Conservation (phyloP, 75 land plant species). For the Sequoia sempervirens region DNA sequence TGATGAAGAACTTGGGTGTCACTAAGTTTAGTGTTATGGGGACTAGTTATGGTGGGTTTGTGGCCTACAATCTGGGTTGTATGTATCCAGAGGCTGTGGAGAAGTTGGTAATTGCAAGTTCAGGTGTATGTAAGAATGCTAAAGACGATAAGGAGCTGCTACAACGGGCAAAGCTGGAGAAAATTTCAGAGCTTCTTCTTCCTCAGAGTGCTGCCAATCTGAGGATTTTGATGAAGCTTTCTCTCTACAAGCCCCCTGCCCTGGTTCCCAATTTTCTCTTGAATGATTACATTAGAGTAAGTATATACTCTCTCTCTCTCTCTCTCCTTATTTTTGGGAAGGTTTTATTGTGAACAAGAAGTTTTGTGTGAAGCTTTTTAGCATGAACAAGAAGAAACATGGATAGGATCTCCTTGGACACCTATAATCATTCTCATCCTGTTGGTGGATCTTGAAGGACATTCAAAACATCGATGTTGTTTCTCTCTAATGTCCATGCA, state of each 20-base stretch:
- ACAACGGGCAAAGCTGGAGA: constrained; percentile 19
- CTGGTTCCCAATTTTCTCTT: constrained; percentile 28
- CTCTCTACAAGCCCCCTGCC: constrained; percentile 12
- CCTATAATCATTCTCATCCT: not conserved
- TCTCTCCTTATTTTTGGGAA: not conserved
- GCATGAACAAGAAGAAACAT: not conserved
- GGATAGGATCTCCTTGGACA: not conserved
- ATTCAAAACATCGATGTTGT: too few relatives aligned
- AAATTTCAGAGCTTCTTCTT: constrained; percentile 46
- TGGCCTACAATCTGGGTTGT: constrained; percentile 69
- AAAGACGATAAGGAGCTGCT: constrained; percentile 37
- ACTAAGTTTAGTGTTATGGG: constrained; percentile 41
- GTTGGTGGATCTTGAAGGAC: too few relatives aligned
- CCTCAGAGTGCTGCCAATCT: constrained; percentile 36
- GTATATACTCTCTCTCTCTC: too few relatives aligned
- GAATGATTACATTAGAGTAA: constrained; percentile 45
- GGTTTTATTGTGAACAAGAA: too few relatives aligned
- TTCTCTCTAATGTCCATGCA: not conserved
- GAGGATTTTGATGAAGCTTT: constrained; percentile 25
- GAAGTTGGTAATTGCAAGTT: constrained; percentile 78
- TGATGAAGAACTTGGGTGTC: constrained; percentile 42
- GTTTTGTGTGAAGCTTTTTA: too few relatives aligned
- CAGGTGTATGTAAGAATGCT: constrained; percentile 43
- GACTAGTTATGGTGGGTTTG: constrained; percentile 92
- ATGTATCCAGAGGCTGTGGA: constrained; percentile 44